Conservation (phyloP, 2,329 filamentous ascomycete species). For the Fusarium sp. region DNA sequence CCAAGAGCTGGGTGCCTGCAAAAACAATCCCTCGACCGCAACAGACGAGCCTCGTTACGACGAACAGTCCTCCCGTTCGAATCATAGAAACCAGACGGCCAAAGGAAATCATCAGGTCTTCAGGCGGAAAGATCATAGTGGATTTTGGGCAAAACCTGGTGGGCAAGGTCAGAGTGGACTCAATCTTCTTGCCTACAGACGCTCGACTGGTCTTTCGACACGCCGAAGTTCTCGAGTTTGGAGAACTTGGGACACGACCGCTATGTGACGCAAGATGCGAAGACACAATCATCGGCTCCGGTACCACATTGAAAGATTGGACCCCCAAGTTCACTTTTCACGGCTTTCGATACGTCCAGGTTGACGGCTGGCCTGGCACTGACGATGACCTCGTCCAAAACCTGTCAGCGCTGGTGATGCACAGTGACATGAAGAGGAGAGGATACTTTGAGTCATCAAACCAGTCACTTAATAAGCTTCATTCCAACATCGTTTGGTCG, state of each 20-base stretch:
- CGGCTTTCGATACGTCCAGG: slow-evolving; percentile 63
- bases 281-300: not conserved
- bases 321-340: slow-evolving; percentile 63
- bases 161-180: not conserved
- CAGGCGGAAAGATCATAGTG: not conserved
- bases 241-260: slow-evolving; percentile 8
- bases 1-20: not conserved
- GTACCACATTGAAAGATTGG: slow-evolving; percentile 41
- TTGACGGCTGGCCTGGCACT: slow-evolving; percentile 53
- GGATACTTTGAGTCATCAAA: not conserved
- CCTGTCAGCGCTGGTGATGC: not conserved
- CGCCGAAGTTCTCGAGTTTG: slow-evolving; percentile 19
- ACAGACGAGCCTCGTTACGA: not conserved
- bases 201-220: not conserved
- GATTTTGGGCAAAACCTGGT: not conserved
- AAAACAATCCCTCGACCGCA: not conserved
- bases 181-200: not conserved
- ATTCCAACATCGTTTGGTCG: not conserved
- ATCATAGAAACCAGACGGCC: not conserved
- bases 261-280: not conserved
- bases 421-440: not conserved
- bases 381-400: not conserved
- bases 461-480: not conserved
- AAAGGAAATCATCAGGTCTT: not conserved
- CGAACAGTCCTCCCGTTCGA: not conserved